Evolutionary conservation across 2,329 filamentous ascomycete species (phyloP).

Genomic region (Diaporthe citriasiana): DNA sequence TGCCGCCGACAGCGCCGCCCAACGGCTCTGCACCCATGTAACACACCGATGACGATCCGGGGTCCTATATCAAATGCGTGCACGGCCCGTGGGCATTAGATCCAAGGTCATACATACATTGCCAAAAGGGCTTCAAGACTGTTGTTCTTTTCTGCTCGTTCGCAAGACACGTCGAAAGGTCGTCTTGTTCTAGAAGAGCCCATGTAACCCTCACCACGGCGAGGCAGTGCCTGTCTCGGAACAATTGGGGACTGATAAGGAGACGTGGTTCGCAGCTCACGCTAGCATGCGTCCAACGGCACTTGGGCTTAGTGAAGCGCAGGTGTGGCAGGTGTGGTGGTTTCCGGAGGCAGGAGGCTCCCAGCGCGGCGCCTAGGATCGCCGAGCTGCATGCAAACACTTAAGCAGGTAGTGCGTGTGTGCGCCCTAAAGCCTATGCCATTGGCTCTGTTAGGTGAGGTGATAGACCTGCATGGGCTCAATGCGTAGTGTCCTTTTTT

Average conservation of each 20-base stretch:
- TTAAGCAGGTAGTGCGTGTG: slow-evolving; percentile 27
- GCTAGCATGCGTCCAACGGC: slow-evolving; percentile 23
- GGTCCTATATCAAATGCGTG: slow-evolving; percentile 31
- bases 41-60: slow-evolving; percentile 36
- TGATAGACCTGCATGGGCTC: slow-evolving; percentile 36
- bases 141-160: not conserved
- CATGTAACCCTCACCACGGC: not conserved
- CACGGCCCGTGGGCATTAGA: slow-evolving; percentile 6
- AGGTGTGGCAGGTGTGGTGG: slow-evolving; percentile 28
- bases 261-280: slow-evolving; percentile 32
- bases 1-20: slow-evolving; percentile 40
- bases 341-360: slow-evolving; percentile 25
- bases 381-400: slow-evolving; percentile 38
- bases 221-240: slow-evolving; percentile 14
- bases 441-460: slow-evolving; percentile 36
- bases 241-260: slow-evolving; percentile 28
- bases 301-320: slow-evolving; percentile 31
- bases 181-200: slow-evolving; percentile 4
- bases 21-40: slow-evolving; percentile 16
- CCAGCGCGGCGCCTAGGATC: slow-evolving; percentile 17
- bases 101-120: not conserved
- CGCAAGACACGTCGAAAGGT: not conserved
- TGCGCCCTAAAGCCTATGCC: not conserved
- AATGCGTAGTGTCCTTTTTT: slow-evolving; percentile 18
- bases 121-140: not conserved